Conservation (phyloP, 2,329 filamentous ascomycete species). For the Fusarium metavorans region DNA sequence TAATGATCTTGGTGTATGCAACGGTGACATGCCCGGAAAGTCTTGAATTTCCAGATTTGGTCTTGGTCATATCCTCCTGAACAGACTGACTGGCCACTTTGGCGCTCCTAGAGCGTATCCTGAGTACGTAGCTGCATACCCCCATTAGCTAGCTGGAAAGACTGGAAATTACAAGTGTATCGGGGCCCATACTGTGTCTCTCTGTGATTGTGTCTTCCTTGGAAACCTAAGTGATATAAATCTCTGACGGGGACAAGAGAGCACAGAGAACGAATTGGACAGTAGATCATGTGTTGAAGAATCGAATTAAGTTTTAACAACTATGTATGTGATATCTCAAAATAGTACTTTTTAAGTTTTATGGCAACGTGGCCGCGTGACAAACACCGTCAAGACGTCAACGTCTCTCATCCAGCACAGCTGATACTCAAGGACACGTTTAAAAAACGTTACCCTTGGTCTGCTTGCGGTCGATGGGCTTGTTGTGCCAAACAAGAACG, state of each 20-base stretch:
- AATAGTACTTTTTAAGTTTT: neutral
- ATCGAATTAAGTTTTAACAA: neutral
- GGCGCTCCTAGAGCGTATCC: neutral
- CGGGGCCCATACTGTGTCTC: neutral
- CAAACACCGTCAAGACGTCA: neutral
- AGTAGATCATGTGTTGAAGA: neutral
- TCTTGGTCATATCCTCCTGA: neutral
- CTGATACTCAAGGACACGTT: neutral
- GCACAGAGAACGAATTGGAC: neutral
- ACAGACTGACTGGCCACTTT: neutral
- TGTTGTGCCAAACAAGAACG: constrained; percentile 62
- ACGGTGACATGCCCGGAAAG: neutral
- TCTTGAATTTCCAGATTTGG: neutral
- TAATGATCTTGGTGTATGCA: neutral
- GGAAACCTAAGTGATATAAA: too few relatives aligned
- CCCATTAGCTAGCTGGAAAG: neutral
- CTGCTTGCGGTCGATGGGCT: constrained; percentile 61
- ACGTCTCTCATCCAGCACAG: neutral
- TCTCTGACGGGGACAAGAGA: neutral
- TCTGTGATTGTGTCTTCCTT: neutral
- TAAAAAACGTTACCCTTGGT: constrained; percentile 65
- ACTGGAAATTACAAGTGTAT: neutral
- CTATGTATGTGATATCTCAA: neutral
- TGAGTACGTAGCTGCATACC: neutral
- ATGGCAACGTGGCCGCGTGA: neutral